Evolutionary conservation across 2,329 filamentous ascomycete genomes (phyloP).

Genomic region (Aspergillus fumigatiaffinis): DNA sequence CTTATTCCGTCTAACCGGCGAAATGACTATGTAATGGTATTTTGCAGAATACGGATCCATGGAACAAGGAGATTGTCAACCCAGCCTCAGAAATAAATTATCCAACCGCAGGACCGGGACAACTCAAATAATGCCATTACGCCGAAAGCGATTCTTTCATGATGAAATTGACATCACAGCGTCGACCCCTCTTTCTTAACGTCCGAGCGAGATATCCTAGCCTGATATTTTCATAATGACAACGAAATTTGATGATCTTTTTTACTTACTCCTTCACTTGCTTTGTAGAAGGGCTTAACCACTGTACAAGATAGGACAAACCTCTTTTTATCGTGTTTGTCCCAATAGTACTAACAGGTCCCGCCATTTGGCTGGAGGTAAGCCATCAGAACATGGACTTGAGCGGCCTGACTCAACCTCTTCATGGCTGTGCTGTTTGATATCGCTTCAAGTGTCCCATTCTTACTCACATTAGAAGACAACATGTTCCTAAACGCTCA

Average conservation of each 20-base stretch:
- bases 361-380: background rate
- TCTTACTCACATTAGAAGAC: too few species aligned
- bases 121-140: background rate
- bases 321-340: background rate
- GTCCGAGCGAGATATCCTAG: background rate
- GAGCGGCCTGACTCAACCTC: background rate
- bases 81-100: background rate
- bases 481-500: background rate
- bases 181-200: background rate
- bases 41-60: background rate
- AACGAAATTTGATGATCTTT: background rate
- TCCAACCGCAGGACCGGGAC: background rate
- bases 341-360: background rate
- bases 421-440: background rate
- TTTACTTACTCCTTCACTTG: background rate
- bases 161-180: constrained; percentile 5
- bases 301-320: background rate
- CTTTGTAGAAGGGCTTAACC: background rate
- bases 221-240: background rate
- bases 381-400: background rate
- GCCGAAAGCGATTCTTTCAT: background rate
- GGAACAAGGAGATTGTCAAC: background rate
- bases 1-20: background rate
- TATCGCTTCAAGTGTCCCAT: background rate
- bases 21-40: background rate